Evolutionary conservation across 2,329 filamentous ascomycete species (phyloP).

Genomic region (Beauveria caledonica): DNA sequence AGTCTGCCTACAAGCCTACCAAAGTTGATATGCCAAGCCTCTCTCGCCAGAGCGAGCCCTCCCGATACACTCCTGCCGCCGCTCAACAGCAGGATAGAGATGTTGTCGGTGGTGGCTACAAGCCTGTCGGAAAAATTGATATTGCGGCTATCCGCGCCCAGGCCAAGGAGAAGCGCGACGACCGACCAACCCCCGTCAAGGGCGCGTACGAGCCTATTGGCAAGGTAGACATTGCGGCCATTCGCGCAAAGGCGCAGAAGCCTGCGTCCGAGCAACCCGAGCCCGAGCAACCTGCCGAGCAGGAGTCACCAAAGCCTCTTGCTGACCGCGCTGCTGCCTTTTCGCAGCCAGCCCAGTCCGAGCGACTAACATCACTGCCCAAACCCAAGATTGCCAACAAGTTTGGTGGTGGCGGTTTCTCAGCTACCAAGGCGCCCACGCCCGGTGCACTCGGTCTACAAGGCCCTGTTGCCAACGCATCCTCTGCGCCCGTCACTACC

Average conservation of each 20-base stretch:
- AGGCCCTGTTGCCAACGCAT: conserved; percentile 46
- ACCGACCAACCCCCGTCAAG: conserved; percentile 78
- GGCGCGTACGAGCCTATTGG: conserved; percentile 91
- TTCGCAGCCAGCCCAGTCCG: conserved; percentile 50
- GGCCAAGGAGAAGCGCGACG: conserved; percentile 61
- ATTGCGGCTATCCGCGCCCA: conserved; percentile 81
- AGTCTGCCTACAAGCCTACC: conserved; percentile 86
- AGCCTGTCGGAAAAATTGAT: conserved; percentile 95
- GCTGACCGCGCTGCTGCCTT: conserved; percentile 73
- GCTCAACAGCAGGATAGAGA: conserved; percentile 41
- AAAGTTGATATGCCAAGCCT: conserved; percentile 90
- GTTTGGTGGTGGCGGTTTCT: conserved; percentile 68
- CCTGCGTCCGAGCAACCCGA: conserved; percentile 34
- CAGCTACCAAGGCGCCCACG: conserved; percentile 81
- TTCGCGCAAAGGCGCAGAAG: conserved; percentile 73
- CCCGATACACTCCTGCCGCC: conserved; percentile 45
- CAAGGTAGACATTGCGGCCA: conserved; percentile 94
- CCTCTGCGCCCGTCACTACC: conserved; percentile 57
- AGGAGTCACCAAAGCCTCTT: conserved; percentile 48
- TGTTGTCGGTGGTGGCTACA: conserved; percentile 78
- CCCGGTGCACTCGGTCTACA: conserved; percentile 62
- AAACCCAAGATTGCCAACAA: conserved; percentile 94
- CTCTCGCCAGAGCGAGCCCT: conserved; percentile 62
- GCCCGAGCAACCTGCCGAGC: conserved; percentile 18
- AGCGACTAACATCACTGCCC: conserved; percentile 76